Evolutionary conservation across 2,329 filamentous ascomycete genomes (phyloP).

Genomic region (Thelonectria olida): DNA sequence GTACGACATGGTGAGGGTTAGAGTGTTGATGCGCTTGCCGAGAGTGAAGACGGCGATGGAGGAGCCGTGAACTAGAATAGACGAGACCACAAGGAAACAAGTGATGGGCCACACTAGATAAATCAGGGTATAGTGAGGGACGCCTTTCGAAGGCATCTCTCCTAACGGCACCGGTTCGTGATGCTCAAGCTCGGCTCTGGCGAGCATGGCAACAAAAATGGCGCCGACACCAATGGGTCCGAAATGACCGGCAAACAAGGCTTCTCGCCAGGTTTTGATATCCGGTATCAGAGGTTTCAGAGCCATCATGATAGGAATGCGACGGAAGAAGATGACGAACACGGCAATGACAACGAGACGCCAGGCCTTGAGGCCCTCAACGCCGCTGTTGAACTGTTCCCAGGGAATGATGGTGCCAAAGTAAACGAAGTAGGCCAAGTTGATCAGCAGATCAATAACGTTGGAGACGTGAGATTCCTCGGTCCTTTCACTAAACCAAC

Average conservation of each 20-base stretch:
- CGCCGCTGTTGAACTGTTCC: slow-evolving; percentile 83
- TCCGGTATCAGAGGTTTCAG: slow-evolving; percentile 95
- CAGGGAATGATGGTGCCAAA: slow-evolving; percentile 97
- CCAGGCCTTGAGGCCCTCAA: slow-evolving; percentile 84
- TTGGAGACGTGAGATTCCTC: slow-evolving; percentile 99
- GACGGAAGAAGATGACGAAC: slow-evolving; percentile 93
- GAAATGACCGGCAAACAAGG: slow-evolving; percentile 95
- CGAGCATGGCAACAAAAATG: slow-evolving; percentile 93
- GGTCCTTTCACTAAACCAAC: slow-evolving; percentile 98
- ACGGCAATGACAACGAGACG: slow-evolving; percentile 92
- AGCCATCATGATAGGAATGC: slow-evolving; percentile 92
- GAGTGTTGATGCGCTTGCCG: slow-evolving; percentile 96
- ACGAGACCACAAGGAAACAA: slow-evolving; percentile 91
- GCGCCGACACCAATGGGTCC: slow-evolving; percentile 97
- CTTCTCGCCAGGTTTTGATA: slow-evolving; percentile 97
- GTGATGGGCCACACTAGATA: slow-evolving; percentile 95
- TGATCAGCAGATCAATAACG: slow-evolving; percentile 96
- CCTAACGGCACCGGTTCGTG: slow-evolving; percentile 78
- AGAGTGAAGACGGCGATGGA: slow-evolving; percentile 97
- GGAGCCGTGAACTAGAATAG: slow-evolving; percentile 96
- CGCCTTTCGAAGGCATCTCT: slow-evolving; percentile 62
- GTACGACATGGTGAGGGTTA: slow-evolving; percentile 96
- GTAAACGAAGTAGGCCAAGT: slow-evolving; percentile 98
- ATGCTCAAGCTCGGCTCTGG: slow-evolving; percentile 88
- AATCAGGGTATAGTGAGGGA: slow-evolving; percentile 74